Evolutionary conservation across 202 grass and related monocot genomes (phyloP).

Genomic region (Zoysia matrella): DNA sequence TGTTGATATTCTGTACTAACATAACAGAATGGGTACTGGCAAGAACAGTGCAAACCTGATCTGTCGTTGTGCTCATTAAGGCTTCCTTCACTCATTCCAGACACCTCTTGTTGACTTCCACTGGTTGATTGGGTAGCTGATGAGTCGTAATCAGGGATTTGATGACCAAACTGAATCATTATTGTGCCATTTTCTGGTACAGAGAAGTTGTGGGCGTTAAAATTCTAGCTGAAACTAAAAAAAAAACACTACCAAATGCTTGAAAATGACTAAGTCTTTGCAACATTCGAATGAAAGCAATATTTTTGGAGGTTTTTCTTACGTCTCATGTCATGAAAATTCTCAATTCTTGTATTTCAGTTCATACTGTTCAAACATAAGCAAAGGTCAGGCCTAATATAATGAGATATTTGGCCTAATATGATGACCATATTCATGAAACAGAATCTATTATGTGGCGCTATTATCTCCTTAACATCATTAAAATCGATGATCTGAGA

Average conservation of each 20-base stretch:
- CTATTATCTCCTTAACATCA: slow-evolving; percentile 3
- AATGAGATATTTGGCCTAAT: background rate
- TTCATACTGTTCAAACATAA: slow-evolving; percentile 48
- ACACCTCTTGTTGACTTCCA: slow-evolving; percentile 66
- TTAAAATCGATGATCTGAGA: background rate
- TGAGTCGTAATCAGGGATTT: slow-evolving; percentile 61
- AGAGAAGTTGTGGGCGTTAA: slow-evolving; percentile 23
- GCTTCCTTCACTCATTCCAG: slow-evolving; percentile 72
- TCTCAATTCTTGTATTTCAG: slow-evolving; percentile 50
- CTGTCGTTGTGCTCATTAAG: slow-evolving; percentile 62
- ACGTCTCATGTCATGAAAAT: slow-evolving; percentile 46
- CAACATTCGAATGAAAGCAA: slow-evolving; percentile 38
- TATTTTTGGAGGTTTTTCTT: slow-evolving; percentile 41
- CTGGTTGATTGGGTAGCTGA: slow-evolving; percentile 65
- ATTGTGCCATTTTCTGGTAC: slow-evolving; percentile 62
- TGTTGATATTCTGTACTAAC: slow-evolving; percentile 15
- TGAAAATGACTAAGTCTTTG: slow-evolving; percentile 8
- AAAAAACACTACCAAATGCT: background rate
- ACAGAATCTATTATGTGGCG: background rate
- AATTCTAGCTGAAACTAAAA: slow-evolving; percentile 34
- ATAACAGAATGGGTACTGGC: slow-evolving; percentile 5
- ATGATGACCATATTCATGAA: slow-evolving; percentile 20
- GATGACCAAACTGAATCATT: slow-evolving; percentile 67
- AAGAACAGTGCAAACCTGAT: slow-evolving; percentile 57
- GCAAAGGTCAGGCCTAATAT: slow-evolving; percentile 38